Evolutionary conservation across 2,329 filamentous ascomycete species (phyloP).

Genomic region (Penicillium vulpinum): DNA sequence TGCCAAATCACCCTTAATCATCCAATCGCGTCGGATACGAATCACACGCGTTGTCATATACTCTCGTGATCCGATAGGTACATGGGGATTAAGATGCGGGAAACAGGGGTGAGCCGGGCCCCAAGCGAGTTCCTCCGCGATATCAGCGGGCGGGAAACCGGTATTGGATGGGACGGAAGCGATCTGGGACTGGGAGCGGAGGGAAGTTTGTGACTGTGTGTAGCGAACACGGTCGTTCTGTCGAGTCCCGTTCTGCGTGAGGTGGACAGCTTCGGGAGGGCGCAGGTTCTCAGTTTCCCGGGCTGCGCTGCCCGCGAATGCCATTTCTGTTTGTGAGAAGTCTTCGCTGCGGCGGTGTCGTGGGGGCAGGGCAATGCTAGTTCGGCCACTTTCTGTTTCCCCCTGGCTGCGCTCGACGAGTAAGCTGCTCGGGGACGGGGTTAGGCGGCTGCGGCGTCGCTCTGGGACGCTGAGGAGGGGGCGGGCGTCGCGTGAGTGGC

Average conservation of each 20-base stretch:
- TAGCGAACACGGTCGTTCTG: constrained; percentile 37
- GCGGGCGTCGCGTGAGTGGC: constrained; percentile 50
- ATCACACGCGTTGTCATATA: constrained; percentile 83
- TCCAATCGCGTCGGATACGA: constrained; percentile 87
- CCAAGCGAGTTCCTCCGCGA: constrained; percentile 77
- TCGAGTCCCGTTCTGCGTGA: constrained; percentile 26
- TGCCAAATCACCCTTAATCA: constrained; percentile 82
- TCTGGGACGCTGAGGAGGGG: constrained; percentile 60
- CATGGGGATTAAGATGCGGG: constrained; percentile 90
- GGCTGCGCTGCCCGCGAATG: constrained; percentile 27
- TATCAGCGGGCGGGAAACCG: constrained; percentile 45
- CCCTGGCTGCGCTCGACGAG: constrained; percentile 50
- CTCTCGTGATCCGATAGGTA: constrained; percentile 72
- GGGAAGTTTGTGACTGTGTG: constrained; percentile 42
- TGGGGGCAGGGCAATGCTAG: constrained; percentile 54
- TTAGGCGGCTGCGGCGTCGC: constrained; percentile 55
- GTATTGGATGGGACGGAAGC: constrained; percentile 42
- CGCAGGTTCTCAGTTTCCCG: constrained; percentile 30
- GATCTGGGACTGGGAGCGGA: constrained; percentile 43
- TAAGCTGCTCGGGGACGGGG: constrained; percentile 48
- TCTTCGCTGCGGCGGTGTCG: constrained; percentile 40
- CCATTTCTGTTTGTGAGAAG: constrained; percentile 26
- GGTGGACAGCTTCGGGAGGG: constrained; percentile 33
- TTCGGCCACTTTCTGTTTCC: constrained; percentile 51
- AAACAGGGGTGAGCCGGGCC: constrained; percentile 92